Percentiles rank a stretch among this genome's conserved stretches.
Conservation (phyloP, 176 grass and related monocot species). For the Lolium rigidum region DNA sequence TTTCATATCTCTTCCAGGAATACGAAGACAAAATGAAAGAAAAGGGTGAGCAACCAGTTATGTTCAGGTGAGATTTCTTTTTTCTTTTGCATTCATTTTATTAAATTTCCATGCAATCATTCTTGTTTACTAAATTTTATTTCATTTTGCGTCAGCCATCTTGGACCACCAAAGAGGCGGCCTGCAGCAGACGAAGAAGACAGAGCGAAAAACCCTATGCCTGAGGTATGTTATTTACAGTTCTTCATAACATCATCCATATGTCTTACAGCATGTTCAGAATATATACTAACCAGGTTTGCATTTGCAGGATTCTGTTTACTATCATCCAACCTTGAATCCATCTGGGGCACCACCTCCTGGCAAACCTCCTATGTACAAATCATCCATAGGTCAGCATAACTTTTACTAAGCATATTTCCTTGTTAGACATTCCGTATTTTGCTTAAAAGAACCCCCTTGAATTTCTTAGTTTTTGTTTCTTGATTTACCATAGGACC, state of each 20-base stretch:
- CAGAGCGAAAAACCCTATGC: conserved; percentile 69
- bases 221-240: conserved; percentile 65
- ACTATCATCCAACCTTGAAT: conserved; percentile 88
- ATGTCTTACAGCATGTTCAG: conserved; percentile 26
- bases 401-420: conserved; percentile 15
- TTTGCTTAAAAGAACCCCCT: background rate
- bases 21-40: conserved; percentile 98
- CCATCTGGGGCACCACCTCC: conserved; percentile 89
- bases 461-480: conserved; percentile 39
- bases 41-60: conserved; percentile 93
- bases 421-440: background rate
- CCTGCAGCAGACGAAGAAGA: conserved; percentile 85
- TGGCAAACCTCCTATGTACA: conserved; percentile 96
- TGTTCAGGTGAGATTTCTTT: conserved; percentile 81
- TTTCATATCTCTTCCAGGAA: conserved; percentile 64
- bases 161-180: conserved; percentile 78
- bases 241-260: background rate
- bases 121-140: conserved; percentile 38
- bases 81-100: conserved; percentile 40
- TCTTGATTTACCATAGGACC: conserved; percentile 61
- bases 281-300: conserved; percentile 44
- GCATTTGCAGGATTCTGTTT: conserved; percentile 74
- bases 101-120: conserved; percentile 36
- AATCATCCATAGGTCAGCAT: conserved; percentile 76
- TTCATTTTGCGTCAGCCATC: conserved; percentile 63